phyloP scores from a whole-genome alignment of 1,284 basidiomycete species.

The Fomitopsis pinicola region DNA sequence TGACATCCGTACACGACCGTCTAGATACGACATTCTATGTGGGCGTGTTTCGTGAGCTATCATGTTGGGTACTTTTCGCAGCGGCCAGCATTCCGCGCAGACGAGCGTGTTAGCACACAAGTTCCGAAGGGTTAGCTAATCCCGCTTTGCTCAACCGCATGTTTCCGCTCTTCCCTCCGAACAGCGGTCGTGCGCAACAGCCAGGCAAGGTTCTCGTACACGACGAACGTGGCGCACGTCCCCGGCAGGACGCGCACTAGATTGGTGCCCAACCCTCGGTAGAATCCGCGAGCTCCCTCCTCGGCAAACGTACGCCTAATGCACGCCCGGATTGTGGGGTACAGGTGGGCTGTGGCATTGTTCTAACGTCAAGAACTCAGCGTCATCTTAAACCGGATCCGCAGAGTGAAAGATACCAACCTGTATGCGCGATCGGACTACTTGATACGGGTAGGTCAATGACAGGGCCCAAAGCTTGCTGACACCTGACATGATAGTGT shows the following conservation, averaged over 20 bases:
- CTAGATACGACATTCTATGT: neutral
- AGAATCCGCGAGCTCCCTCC: slow-evolving; percentile 87
- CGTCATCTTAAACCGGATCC: neutral
- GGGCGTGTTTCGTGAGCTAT: neutral
- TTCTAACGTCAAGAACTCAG: slow-evolving; percentile 39
- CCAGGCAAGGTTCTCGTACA: slow-evolving; percentile 96
- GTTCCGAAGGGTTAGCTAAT: neutral
- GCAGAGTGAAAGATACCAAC: slow-evolving; percentile 37
- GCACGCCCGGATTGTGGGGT: slow-evolving; percentile 80
- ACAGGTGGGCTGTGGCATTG: slow-evolving; percentile 56
- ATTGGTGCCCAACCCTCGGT: slow-evolving; percentile 95
- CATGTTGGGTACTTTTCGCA: neutral
- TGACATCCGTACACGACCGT: neutral
- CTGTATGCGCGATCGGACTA: slow-evolving; percentile 92
- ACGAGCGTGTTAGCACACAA: neutral
- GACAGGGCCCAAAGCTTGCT: slow-evolving; percentile 87
- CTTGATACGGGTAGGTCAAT: slow-evolving; percentile 96
- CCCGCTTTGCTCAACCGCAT: neutral
- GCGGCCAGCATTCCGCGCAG: neutral
- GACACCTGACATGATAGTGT: slow-evolving; percentile 88
- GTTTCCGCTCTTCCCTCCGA: slow-evolving; percentile 19
- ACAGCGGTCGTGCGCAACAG: slow-evolving; percentile 61
- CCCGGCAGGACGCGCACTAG: slow-evolving; percentile 94
- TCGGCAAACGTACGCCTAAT: slow-evolving; percentile 77
- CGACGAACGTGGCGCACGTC: slow-evolving; percentile 97